Evolutionary conservation across 225 moss, liverwort and hornwort genomes (phyloP), one percentile per base, ranked within the genome.

Genomic region (Thuidium tamariscinum): DNA sequence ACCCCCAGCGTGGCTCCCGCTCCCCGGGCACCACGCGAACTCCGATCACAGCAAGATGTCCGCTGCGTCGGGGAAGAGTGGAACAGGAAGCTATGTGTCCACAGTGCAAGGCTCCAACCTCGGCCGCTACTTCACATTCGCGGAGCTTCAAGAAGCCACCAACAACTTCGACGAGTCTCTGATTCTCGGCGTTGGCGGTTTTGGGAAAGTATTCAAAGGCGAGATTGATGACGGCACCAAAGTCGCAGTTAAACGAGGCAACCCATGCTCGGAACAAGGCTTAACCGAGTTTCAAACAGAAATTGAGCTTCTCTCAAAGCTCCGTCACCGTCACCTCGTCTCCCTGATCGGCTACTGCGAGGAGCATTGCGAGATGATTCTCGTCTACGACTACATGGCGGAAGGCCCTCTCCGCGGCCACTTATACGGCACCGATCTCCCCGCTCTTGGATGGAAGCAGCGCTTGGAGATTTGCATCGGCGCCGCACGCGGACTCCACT

Each of bases 401-500:
- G 84, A 88, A n/a, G 92, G 92, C 0, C 92, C 92, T 20, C 91
- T 92, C n/a, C 89, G 92, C 3, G 92, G 88, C 3, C 92, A 92
- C 62, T 64, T 92, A 8, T 92, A 92, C n/a, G 92, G 92, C 19
- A 92, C 89, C 7, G 95, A 96, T 27, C 83, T 94, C 20, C 97
- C 96, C 13, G 32, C 84, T 11, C 68, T 92, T 7, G 88, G 84
- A 16, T 98, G 97, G 95, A 94, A 93, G 77, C 88, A 89, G 32
- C 94, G 96, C 32, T 83, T 98, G 87, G 83, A 87, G 66, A 93
- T 98, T 86, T 96, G 96, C 66, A 90, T 94, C n/a, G 95, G 92
- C 21, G 90, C 95, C 25, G 97, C 97, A 11, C 95, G 96, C 37
- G 96, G 95, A 14, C 87, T 98, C 7, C 94, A 95, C n/a, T 95